phyloP scores from a whole-genome alignment of 2,329 filamentous ascomycete species.

The Ascomycota sp. region DNA sequence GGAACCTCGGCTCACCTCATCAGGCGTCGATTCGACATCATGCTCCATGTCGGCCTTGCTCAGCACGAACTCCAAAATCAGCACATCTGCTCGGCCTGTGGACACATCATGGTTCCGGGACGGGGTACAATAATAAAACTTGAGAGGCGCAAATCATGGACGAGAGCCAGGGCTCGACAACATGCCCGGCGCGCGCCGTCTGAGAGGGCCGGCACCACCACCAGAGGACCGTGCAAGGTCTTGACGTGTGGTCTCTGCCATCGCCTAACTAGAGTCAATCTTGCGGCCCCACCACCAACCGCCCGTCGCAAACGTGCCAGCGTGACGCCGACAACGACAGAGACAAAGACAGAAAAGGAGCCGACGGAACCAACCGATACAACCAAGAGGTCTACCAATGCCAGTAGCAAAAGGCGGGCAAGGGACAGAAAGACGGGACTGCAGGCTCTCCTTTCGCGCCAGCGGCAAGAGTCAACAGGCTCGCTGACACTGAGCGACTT shows the following conservation, averaged over 20 bases:
- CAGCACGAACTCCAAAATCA: slow-evolving; percentile 27
- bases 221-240: slow-evolving; percentile 4
- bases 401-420: slow-evolving; percentile 40
- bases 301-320: slow-evolving; percentile 6
- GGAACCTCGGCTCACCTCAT: slow-evolving; percentile 37
- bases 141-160: slow-evolving; percentile 6
- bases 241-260: slow-evolving; percentile 23
- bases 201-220: not conserved
- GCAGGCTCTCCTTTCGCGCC: slow-evolving; percentile 36
- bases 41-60: slow-evolving; percentile 22
- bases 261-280: slow-evolving; percentile 17
- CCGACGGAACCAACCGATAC: slow-evolving; percentile 1
- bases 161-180: not conserved
- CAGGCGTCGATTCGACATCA: slow-evolving; percentile 25
- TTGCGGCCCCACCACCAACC: slow-evolving; percentile 16
- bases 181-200: not conserved
- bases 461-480: slow-evolving; percentile 20
- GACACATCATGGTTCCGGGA: slow-evolving; percentile 34
- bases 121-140: slow-evolving; percentile 19
- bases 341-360: slow-evolving; percentile 3
- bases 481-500: slow-evolving; percentile 33
- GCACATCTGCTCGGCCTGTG: slow-evolving; percentile 35
- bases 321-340: slow-evolving; percentile 1
- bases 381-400: slow-evolving; percentile 20
- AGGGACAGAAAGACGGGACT: slow-evolving; percentile 42